phyloP scores from a whole-genome alignment of 1,284 basidiomycete genomes.

The Heliocybe sulcata region DNA sequence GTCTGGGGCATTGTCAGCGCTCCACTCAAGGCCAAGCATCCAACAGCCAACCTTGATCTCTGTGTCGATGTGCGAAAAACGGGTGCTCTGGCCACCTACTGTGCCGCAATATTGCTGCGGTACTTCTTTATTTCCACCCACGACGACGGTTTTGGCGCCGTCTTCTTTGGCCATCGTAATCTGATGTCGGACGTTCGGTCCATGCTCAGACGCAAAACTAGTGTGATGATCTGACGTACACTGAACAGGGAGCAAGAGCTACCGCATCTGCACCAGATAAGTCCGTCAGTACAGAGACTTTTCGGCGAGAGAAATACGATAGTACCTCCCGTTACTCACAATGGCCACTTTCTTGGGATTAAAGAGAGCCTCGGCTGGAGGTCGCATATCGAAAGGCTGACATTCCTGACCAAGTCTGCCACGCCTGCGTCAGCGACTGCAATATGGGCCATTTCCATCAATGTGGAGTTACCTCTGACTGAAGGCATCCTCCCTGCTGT shows the following conservation, averaged over 20 bases:
- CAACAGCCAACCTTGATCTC: slow-evolving; percentile 35
- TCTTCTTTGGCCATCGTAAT: slow-evolving; percentile 53
- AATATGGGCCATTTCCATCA: background rate
- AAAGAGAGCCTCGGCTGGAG: slow-evolving; percentile 42
- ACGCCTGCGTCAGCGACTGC: background rate
- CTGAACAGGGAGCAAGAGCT: slow-evolving; percentile 53
- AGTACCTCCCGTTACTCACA: slow-evolving; percentile 45
- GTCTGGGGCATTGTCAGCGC: slow-evolving; percentile 23
- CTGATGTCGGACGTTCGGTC: slow-evolving; percentile 2
- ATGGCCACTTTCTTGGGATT: slow-evolving; percentile 45
- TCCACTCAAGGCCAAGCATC: slow-evolving; percentile 18
- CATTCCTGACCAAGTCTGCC: slow-evolving; percentile 51
- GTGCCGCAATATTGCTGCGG: slow-evolving; percentile 54
- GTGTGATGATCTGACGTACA: slow-evolving; percentile 22
- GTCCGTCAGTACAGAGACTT: slow-evolving; percentile 11
- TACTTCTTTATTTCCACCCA: slow-evolving; percentile 42
- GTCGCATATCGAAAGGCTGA: slow-evolving; percentile 38
- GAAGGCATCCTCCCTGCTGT: slow-evolving; percentile 40
- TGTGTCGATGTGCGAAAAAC: slow-evolving; percentile 48
- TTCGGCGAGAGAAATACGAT: background rate
- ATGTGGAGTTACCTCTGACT: slow-evolving; percentile 30
- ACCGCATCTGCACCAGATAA: slow-evolving; percentile 23
- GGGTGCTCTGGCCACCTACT: slow-evolving; percentile 52
- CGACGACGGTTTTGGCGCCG: slow-evolving; percentile 46
- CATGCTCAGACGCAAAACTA: slow-evolving; percentile 1